A percentile compares a stretch with the other conserved stretches of the same genome.
These are phyloP conservation scores for Vaccinium darrowii DNA, from an alignment of 148 eudicot genomes.

Conservation along the genomic window DNA sequence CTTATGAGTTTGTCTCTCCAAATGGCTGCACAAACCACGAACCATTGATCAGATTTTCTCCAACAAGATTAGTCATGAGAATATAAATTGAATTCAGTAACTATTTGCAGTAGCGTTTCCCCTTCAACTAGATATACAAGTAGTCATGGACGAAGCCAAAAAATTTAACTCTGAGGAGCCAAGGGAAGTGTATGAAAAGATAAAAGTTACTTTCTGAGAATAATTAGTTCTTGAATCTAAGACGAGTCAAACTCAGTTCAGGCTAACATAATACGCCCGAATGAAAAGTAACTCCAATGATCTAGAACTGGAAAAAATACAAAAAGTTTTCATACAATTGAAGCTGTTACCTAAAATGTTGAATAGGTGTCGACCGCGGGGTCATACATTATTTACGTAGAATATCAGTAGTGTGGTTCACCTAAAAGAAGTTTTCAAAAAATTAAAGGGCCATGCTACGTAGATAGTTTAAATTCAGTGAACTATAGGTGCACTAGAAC, in stretches of 20 bases:
- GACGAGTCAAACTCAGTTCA: not conserved
- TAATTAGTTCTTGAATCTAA: not conserved
- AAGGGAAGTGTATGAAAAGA: not conserved
- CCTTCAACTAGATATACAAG: not conserved
- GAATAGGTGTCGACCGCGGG: not conserved
- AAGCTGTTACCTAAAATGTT: not conserved
- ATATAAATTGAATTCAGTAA: not conserved
- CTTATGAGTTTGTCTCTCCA: constrained; percentile 61
- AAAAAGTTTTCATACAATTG: not conserved
- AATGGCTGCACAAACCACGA: constrained; percentile 47
- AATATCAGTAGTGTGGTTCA: not conserved
- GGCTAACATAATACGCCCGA: not conserved
- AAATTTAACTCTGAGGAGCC: not conserved
- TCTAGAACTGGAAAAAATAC: not conserved
- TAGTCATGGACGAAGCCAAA: not conserved
- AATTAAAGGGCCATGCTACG: not conserved
- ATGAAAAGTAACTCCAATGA: not conserved
- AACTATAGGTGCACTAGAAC: not conserved
- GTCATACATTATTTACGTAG: not conserved
- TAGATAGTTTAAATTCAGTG: not conserved
- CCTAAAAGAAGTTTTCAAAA: not conserved
- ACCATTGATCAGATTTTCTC: not conserved
- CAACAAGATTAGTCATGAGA: not conserved
- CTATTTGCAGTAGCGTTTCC: not conserved
- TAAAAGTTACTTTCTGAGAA: not conserved